Base-by-base conservation (phyloP, 306 rosid species). In the Gastrolobium bilobum region DNA sequence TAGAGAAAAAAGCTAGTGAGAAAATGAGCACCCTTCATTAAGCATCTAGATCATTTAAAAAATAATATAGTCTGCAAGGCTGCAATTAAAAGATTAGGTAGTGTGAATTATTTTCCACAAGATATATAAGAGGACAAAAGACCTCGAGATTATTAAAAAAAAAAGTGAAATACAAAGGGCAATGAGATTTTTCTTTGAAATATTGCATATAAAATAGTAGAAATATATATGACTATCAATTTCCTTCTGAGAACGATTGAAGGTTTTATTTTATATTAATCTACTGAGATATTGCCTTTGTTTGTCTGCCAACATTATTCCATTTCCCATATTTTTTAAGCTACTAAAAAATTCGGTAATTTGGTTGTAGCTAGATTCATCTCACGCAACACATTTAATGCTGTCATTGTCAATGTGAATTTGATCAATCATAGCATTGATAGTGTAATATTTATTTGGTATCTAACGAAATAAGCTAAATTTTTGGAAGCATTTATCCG, bases 301-400 rank as follows among this genome's bases (percentile, higher is more conserved):
- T 54, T 83, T 83, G 87, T 83, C 87, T 86, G 40, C 85, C 86
- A 81, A 69, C 88, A 83, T 84, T 73, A 84, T 80, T 82, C 73
- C 51, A 62, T 76, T 75, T 34, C 78, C 78, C 66, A 38, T 67
- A 75, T 40, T 81, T 82, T 80, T 75, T 38, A 65, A 66, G 57
- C 66, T 34, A 44, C 68, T 7, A 68, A 34, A 38, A 20, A 26
- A 20, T 1, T 47, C 2, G 4, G 11, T 34, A 60, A 46, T 59
- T 59, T 74, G 59, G 26, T 40, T 15, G 15, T 14, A 39, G 4
- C 38, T 7, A 10, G 2, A 26, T 38, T 54, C 77, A 72, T 54
- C 26, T 71, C 64, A 53, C 47, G 47, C 47, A 67, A 42, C 14
- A 4, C 73, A 68, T 30, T 67, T 11, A 37, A 33, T 42, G 3